phyloP scores from a whole-genome alignment of 306 rosid species.

The Corylus americana region DNA sequence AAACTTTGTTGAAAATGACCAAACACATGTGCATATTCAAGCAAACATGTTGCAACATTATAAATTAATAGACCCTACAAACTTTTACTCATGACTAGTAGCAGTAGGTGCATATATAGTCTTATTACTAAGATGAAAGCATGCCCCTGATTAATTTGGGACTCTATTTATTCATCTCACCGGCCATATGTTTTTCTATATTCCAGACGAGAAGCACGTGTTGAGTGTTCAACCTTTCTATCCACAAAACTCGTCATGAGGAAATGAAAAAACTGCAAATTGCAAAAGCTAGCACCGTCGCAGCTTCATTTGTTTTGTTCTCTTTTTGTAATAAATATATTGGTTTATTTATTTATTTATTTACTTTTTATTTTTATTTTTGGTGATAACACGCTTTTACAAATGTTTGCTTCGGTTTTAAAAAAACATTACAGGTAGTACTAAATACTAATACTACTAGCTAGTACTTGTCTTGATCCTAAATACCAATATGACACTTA shows the following conservation, averaged over 20 bases:
- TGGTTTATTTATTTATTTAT: too few relatives aligned
- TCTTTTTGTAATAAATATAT: too few relatives aligned
- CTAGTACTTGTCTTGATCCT: too few relatives aligned
- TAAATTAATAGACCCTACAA: not conserved
- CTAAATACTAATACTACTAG: too few relatives aligned
- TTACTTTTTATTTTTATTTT: too few relatives aligned
- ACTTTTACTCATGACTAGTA: not conserved
- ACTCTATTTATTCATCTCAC: not conserved
- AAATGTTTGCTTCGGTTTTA: too few relatives aligned
- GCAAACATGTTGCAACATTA: too few relatives aligned
- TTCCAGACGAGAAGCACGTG: conserved; percentile 28
- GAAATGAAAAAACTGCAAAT: not conserved
- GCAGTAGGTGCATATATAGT: not conserved
- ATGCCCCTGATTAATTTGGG: not conserved
- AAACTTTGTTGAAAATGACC: not conserved
- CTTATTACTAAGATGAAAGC: not conserved
- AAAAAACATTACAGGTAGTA: too few relatives aligned
- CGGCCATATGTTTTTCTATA: not conserved
- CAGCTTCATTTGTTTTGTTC: too few relatives aligned
- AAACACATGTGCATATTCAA: not conserved
- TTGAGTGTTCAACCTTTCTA: not conserved
- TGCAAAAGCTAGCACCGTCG: too few relatives aligned
- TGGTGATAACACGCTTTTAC: too few relatives aligned
- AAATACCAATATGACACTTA: too few relatives aligned
- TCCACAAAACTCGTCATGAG: not conserved